Evolutionary conservation across 1,284 basidiomycete genomes (phyloP).

Genomic region (Tylopilus sp.): DNA sequence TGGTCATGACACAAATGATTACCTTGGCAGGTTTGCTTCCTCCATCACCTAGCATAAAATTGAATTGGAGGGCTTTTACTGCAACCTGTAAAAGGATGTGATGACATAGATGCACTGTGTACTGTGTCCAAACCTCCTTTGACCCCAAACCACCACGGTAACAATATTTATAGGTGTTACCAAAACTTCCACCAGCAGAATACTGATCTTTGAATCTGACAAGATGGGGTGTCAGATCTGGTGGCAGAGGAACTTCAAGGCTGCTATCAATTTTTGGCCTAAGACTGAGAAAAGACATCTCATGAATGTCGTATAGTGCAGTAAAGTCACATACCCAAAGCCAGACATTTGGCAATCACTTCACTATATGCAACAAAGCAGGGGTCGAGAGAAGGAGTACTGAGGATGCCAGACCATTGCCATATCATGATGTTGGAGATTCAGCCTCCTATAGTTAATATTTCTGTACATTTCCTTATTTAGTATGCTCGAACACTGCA

Average conservation of each 20-base stretch:
- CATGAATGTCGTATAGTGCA: neutral
- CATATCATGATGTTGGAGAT: too few species aligned
- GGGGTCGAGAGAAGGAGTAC: too few species aligned
- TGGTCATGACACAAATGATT: neutral
- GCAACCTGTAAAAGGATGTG: too few species aligned
- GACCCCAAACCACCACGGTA: neutral
- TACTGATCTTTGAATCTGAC: neutral
- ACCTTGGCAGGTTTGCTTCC: neutral
- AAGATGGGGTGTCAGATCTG: neutral
- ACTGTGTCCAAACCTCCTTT: neutral
- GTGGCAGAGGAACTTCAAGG: neutral
- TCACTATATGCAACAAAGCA: too few species aligned
- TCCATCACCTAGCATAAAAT: neutral
- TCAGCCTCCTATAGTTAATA: too few species aligned
- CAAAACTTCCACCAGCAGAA: neutral
- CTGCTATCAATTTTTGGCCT: too few species aligned
- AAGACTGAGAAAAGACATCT: neutral
- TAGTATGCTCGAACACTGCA: too few species aligned
- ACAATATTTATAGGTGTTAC: neutral
- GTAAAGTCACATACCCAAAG: neutral
- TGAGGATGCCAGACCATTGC: too few species aligned
- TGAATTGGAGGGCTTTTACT: constrained; percentile 4
- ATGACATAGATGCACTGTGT: neutral
- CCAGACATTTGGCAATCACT: too few species aligned
- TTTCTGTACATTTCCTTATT: too few species aligned